Evolutionary conservation across 2,329 filamentous ascomycete species (phyloP).

Genomic region (Mycosphaerella sp.): DNA sequence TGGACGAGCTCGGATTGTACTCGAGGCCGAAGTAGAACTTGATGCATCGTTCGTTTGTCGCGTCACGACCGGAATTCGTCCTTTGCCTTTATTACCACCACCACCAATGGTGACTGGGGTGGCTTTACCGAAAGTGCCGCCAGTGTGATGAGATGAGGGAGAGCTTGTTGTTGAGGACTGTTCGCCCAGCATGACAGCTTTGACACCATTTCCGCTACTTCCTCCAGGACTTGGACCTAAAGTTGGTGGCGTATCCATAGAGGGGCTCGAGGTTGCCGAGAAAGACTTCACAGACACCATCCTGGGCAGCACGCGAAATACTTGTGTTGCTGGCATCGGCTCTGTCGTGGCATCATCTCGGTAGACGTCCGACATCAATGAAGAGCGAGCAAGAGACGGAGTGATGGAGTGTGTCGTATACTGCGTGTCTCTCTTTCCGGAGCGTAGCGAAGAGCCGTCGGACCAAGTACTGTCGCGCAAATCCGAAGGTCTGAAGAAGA

Average conservation of each 20-base stretch:
- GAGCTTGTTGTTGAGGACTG: conserved; percentile 30
- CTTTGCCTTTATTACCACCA: conserved; percentile 31
- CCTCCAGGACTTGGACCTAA: conserved; percentile 16
- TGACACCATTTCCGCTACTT: conserved; percentile 1
- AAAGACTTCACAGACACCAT: conserved; percentile 75
- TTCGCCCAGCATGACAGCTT: conserved; percentile 38
- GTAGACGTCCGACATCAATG: conserved; percentile 88
- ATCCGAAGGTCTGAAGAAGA: conserved; percentile 89
- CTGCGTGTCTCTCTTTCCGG: conserved; percentile 32
- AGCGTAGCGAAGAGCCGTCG: conserved; percentile 53
- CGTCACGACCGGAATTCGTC: conserved; percentile 28
- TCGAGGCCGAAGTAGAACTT: conserved; percentile 18
- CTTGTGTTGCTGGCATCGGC: conserved; percentile 72
- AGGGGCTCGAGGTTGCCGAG: conserved; percentile 10
- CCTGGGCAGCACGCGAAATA: conserved; percentile 80
- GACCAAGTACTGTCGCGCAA: conserved; percentile 89
- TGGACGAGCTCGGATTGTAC: conserved; percentile 16
- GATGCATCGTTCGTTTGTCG: conserved; percentile 25
- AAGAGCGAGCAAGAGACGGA: conserved; percentile 45
- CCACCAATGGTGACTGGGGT: conserved; percentile 41
- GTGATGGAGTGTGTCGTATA: conserved; percentile 45
- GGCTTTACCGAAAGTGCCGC: conserved; percentile 37
- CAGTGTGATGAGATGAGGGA: conserved; percentile 29
- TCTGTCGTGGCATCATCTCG: conserved; percentile 82
- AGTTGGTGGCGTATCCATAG: conserved; percentile 9